These are phyloP conservation scores for Cruciata laevipes DNA, from an alignment of 257 asterid species.

Conservation along the genomic window DNA sequence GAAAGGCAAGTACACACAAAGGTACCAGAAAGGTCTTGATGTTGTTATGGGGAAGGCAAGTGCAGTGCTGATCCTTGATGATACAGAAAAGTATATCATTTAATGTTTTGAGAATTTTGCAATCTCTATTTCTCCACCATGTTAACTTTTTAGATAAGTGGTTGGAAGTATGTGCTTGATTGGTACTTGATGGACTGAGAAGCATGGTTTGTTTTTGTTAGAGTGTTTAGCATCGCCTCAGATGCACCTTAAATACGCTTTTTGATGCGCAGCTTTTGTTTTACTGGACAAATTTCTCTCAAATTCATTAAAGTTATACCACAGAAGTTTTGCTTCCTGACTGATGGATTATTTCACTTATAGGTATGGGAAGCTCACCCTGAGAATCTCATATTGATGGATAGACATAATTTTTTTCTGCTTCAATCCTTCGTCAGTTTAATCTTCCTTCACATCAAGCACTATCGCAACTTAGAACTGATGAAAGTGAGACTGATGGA, in stretches of 20 bases:
- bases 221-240: neutral
- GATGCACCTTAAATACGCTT: neutral
- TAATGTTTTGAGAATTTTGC: neutral
- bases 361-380: conserved; percentile 85
- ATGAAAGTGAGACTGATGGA: conserved; percentile 86
- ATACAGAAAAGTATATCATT: conserved; percentile 68
- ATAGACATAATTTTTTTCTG: conserved; percentile 77
- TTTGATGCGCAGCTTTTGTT: neutral
- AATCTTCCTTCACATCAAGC: conserved; percentile 52
- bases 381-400: conserved; percentile 83
- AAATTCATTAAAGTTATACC: neutral
- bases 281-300: neutral
- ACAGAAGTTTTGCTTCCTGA: neutral
- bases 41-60: conserved; percentile 86
- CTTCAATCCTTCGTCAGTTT: conserved; percentile 79
- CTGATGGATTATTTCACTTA: conserved; percentile 10
- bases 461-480: conserved; percentile 52
- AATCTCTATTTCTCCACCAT: neutral
- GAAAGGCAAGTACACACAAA: conserved; percentile 82
- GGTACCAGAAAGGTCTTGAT: conserved; percentile 88
- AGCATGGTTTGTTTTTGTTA: neutral
- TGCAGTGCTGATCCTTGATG: conserved; percentile 87
- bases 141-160: neutral
- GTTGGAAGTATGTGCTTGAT: neutral
- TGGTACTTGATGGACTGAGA: neutral